Base-by-base conservation (phyloP, 2,329 filamentous ascomycete species). In the Fusarium oligoseptatum region DNA sequence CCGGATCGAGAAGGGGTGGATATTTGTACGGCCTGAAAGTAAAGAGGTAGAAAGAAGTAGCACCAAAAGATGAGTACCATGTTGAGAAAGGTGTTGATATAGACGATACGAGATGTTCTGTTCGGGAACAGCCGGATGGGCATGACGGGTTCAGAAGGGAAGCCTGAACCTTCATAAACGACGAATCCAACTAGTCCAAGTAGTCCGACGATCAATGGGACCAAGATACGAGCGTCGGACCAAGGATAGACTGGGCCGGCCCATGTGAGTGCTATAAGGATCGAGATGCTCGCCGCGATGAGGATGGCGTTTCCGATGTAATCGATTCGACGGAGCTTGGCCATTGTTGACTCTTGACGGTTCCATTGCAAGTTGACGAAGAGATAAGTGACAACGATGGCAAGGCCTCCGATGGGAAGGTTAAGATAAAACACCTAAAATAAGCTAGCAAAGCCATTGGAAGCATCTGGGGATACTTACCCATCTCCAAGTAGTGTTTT, bases 201-300 rank as follows among this genome's bases (percentile, higher is more conserved):
- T 2, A 75, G 15, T 0, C 75, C 76, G 0, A 76, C 27, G 6
- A 88, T 67, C 4, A 89, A 76, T 2, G 87, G 86, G 0, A 80
- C 76, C 4, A 89, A 61, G 9, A 87, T 79, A 1, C 79, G 78
- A 39, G 71, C 77, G 29, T 82, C 80, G 1, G 78, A 79, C 87
- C 88, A 89, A 0, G 84, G 74, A 56, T 85, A 79, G 1, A 80
- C 69, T 2, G 84, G 79, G 3, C 86, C 87, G 24, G 83, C 87
- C 60, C 81, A 86, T 15, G 83, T 84, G 4, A 89, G 79, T 6
- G 85, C 82, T 24, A 85, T 80, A 4, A 89, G 81, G 2, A 88
- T 76, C 2, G 84, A 74, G 3, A 84, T 79, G 6, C 83, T 81
- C 0, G 83, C 80, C 3, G 75, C 80, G 0, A 85, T 83, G 60